phyloP scores from a whole-genome alignment of 2,329 filamentous ascomycete species.

The Fusarium duplospermum region DNA sequence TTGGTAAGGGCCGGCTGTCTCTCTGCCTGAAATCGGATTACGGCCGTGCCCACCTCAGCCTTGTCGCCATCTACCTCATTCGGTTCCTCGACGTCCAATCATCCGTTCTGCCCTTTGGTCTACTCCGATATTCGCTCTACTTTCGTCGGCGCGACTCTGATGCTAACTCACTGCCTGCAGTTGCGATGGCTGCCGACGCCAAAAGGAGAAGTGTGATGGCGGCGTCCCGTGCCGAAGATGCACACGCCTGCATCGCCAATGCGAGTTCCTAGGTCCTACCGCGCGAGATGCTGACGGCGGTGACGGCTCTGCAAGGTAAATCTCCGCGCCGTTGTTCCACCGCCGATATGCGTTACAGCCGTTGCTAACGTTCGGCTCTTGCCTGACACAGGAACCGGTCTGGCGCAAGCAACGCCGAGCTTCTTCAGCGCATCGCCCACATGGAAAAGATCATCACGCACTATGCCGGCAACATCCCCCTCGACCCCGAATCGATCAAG shows the following conservation, averaged over 20 bases:
- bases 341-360: neutral
- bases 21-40: constrained; percentile 5
- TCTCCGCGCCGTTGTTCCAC: neutral
- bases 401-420: constrained; percentile 38
- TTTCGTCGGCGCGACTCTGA: neutral
- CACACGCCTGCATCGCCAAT: constrained; percentile 61
- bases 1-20: neutral
- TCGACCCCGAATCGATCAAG: constrained; percentile 49
- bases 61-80: neutral
- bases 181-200: constrained; percentile 65
- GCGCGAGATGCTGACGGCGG: constrained; percentile 45
- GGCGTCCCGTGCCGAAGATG: constrained; percentile 66
- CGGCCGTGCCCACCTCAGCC: constrained; percentile 7
- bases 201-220: constrained; percentile 68
- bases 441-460: constrained; percentile 63
- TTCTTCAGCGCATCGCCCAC: constrained; percentile 42
- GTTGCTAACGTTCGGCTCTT: constrained; percentile 21
- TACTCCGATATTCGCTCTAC: neutral
- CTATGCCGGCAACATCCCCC: constrained; percentile 56
- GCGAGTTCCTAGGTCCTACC: constrained; percentile 57
- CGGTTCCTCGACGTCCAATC: neutral
- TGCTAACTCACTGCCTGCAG: constrained; percentile 46
- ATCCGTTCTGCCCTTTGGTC: neutral
- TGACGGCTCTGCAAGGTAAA: constrained; percentile 39
- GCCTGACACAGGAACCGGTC: constrained; percentile 35